These are phyloP conservation scores for Boechera retrofracta DNA, from an alignment of 345 rosid genomes.

Conservation along the genomic window DNA sequence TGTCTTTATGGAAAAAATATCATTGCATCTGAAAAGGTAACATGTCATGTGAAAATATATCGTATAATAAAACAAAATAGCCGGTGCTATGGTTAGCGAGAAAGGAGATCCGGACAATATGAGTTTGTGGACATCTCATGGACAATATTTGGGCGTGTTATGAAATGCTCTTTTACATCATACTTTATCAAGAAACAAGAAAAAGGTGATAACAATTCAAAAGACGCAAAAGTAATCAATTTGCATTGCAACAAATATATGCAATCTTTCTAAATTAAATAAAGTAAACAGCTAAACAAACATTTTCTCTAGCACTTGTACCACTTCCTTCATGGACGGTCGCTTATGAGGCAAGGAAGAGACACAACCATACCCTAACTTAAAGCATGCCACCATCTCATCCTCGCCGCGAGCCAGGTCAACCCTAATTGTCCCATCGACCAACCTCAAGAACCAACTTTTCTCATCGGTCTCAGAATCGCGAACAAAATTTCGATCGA, in stretches of 20 bases:
- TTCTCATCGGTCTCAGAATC: slow-evolving; percentile 52
- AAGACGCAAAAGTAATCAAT: background rate
- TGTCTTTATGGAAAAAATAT: too few relatives aligned
- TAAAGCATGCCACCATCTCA: slow-evolving; percentile 58
- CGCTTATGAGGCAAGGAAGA: slow-evolving; percentile 68
- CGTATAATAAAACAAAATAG: too few relatives aligned
- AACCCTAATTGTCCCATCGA: slow-evolving; percentile 58
- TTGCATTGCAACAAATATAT: slow-evolving; percentile 1
- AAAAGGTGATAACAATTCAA: background rate
- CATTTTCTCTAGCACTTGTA: slow-evolving; percentile 68
- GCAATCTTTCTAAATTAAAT: background rate
- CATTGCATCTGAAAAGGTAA: too few relatives aligned
- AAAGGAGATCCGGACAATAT: too few relatives aligned
- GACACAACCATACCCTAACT: slow-evolving; percentile 72
- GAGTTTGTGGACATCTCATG: too few relatives aligned
- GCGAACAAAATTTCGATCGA: slow-evolving; percentile 48
- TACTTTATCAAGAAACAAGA: background rate
- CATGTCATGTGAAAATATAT: too few relatives aligned
- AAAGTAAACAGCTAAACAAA: background rate
- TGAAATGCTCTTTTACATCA: background rate
- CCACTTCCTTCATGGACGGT: slow-evolving; percentile 81
- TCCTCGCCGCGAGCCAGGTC: slow-evolving; percentile 64
- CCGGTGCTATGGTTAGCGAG: too few relatives aligned
- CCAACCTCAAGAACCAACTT: slow-evolving; percentile 55
- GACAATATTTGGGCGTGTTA: too few relatives aligned